Evolutionary conservation across 1,284 basidiomycete genomes (phyloP).

Genomic region (Mycena sp.): DNA sequence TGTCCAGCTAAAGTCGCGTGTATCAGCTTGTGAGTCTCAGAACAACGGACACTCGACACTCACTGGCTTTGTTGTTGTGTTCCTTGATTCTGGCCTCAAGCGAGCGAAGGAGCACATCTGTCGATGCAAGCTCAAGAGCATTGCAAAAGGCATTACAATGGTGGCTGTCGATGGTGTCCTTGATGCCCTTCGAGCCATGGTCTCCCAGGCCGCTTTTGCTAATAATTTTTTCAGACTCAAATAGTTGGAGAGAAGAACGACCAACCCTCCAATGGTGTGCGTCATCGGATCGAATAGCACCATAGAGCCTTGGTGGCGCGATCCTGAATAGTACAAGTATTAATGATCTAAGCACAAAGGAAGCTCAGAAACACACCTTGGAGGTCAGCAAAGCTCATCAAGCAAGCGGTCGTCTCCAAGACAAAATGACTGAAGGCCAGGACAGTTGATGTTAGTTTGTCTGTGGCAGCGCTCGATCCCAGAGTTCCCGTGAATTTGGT

Average conservation of each 20-base stretch:
- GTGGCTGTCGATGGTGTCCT: neutral
- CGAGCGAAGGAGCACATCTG: neutral
- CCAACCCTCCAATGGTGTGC: neutral
- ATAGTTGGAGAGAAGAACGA: neutral
- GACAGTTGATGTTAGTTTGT: constrained; percentile 1
- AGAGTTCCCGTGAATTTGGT: constrained; percentile 6
- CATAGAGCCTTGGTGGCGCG: neutral
- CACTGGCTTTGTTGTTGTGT: no score
- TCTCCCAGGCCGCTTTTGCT: constrained; percentile 1
- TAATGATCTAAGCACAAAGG: neutral
- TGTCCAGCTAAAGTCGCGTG: no score
- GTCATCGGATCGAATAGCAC: constrained; percentile 9
- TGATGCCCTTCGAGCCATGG: neutral
- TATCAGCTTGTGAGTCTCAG: no score
- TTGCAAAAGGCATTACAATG: neutral
- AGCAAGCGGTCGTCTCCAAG: constrained; percentile 1
- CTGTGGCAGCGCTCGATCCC: neutral
- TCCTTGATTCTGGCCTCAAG: no score
- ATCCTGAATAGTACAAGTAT: neutral
- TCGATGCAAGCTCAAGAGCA: neutral
- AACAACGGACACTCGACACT: no score
- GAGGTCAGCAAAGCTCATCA: constrained; percentile 2
- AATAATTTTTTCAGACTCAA: neutral
- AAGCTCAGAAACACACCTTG: neutral
- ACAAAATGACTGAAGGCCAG: constrained; percentile 3